Evolutionary conservation across 805 yeast species (phyloP), one percentile per base, ranked within the genome.

Genomic region (Saccharomycopsis capsularis): DNA sequence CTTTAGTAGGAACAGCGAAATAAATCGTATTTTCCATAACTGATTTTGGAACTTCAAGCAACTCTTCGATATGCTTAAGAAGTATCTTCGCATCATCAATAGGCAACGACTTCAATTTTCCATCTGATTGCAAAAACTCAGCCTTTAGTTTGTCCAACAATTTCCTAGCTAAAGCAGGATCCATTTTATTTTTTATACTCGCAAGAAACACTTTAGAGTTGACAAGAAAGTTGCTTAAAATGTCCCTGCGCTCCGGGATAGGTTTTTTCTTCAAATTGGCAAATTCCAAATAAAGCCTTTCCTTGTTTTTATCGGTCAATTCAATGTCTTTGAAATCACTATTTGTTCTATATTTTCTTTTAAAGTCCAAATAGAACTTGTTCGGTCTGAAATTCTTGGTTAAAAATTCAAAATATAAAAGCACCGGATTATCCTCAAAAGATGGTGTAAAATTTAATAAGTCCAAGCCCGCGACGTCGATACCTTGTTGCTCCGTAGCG

Each of bases 1-100:
- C 50, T 38, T 52, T 52, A 3, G 55, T 52, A 2, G 55, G 55
- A n/a, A 52, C 48, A 4, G 48, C 53, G 5, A 30, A 24, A 22
- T 52, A 52, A 5, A 44, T 21, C 13, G 42, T 19, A 24, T 29
- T 36, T 24, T 46, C 44, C 32, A 36, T 18, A n/a, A 52, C 29
- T 3, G 42, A n/a, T 2, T 52, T 48, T n/a, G 53, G 53, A n/a
- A 52, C 27, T 16, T 42, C 37, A 13, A 52, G 32, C 3, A 37
- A 37, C 2, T 18, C 9, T 37, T 52, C 51, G 3, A 46, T 7
- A 37, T 46, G 39, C 19, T 21, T 40, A 16, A 50, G 23, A 2
- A 38, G 21, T 2, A 4, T n/a, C 25, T 40, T 40, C 6, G 50
- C 49, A 4, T 45, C 34, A 18, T 42, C 44, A 13, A 43, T 42